phyloP scores from a whole-genome alignment of 192 early-diverging fungal genomes.

The Dissophora globulifera region DNA sequence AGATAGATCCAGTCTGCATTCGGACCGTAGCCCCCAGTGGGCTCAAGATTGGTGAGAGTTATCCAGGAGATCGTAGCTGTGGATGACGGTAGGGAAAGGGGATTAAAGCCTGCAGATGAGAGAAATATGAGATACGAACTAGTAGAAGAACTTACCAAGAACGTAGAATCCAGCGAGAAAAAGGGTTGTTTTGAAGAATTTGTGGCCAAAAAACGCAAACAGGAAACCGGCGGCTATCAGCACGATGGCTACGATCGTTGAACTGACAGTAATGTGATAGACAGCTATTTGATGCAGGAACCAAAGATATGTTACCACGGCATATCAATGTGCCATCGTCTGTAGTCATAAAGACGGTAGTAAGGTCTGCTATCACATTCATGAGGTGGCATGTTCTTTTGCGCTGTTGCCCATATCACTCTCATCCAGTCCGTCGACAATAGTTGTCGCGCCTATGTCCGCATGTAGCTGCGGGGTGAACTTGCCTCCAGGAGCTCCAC shows the following conservation, averaged over 20 bases:
- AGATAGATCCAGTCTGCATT: constrained; percentile 58
- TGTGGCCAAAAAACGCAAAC: constrained; percentile 74
- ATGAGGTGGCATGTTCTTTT: too few relatives aligned
- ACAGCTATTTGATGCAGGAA: background rate
- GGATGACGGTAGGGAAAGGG: too few relatives aligned
- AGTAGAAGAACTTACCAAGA: constrained; percentile 53
- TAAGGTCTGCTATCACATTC: too few relatives aligned
- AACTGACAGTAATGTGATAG: constrained; percentile 17
- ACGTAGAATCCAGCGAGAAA: constrained; percentile 83
- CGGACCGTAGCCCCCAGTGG: constrained; percentile 37
- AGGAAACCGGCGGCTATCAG: constrained; percentile 71
- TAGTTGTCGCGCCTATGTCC: too few relatives aligned
- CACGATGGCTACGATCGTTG: constrained; percentile 60
- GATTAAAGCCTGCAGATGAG: too few relatives aligned
- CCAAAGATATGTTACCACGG: background rate
- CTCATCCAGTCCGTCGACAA: too few relatives aligned
- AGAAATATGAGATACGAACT: constrained; percentile 1
- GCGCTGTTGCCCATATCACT: too few relatives aligned
- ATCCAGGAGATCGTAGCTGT: constrained; percentile 58
- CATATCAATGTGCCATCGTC: background rate
- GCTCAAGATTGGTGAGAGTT: constrained; percentile 58
- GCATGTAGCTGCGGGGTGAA: background rate
- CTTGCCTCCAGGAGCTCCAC: constrained; percentile 5
- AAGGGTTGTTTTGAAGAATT: constrained; percentile 69
- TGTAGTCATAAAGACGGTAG: background rate